Percentiles rank a stretch among this genome's conserved stretches.
Evolutionary conservation across 2,329 filamentous ascomycete species (phyloP).

Genomic region (Trichoderma oligosporum): DNA sequence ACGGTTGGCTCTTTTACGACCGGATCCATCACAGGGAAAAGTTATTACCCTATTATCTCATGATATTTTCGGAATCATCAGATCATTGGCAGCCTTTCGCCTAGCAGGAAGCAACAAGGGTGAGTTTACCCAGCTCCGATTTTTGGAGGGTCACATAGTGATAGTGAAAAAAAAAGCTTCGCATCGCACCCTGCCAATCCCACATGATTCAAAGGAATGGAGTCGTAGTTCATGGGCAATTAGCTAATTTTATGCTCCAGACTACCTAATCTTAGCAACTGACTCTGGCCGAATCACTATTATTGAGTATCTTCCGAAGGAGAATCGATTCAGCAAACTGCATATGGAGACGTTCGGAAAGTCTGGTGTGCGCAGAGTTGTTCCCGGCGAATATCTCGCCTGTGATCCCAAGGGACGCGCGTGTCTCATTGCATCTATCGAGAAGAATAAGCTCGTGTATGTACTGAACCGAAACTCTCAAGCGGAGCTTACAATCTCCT

Average conservation of each 20-base stretch:
- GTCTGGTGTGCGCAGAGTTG: slow-evolving; percentile 86
- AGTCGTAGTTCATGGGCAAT: slow-evolving; percentile 17
- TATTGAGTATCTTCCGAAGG: slow-evolving; percentile 81
- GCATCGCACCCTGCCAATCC: slow-evolving; percentile 25
- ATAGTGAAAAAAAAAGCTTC: slow-evolving; percentile 22
- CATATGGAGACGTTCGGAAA: slow-evolving; percentile 98
- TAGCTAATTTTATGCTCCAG: slow-evolving; percentile 48
- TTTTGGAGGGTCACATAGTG: slow-evolving; percentile 19
- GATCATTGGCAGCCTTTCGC: slow-evolving; percentile 81
- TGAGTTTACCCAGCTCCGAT: slow-evolving; percentile 51
- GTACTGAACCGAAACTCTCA: slow-evolving; percentile 94
- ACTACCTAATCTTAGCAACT: slow-evolving; percentile 92
- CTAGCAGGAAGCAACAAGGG: slow-evolving; percentile 94
- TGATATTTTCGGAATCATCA: slow-evolving; percentile 93
- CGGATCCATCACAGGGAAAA: slow-evolving; percentile 80
- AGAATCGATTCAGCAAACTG: slow-evolving; percentile 83
- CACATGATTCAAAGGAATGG: slow-evolving; percentile 18
- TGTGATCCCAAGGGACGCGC: slow-evolving; percentile 94
- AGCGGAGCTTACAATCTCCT: slow-evolving; percentile 93
- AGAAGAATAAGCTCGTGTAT: slow-evolving; percentile 99
- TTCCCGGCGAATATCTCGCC: slow-evolving; percentile 93
- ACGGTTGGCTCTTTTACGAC: slow-evolving; percentile 79
- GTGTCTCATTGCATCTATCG: slow-evolving; percentile 86
- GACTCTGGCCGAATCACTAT: slow-evolving; percentile 95
- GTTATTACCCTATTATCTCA: slow-evolving; percentile 83